A percentile compares a stretch with the other conserved stretches of the same genome.
Evolutionary conservation across 371 early-diverging fungal genomes (phyloP).

Genomic region (Haplosporangium sp.): DNA sequence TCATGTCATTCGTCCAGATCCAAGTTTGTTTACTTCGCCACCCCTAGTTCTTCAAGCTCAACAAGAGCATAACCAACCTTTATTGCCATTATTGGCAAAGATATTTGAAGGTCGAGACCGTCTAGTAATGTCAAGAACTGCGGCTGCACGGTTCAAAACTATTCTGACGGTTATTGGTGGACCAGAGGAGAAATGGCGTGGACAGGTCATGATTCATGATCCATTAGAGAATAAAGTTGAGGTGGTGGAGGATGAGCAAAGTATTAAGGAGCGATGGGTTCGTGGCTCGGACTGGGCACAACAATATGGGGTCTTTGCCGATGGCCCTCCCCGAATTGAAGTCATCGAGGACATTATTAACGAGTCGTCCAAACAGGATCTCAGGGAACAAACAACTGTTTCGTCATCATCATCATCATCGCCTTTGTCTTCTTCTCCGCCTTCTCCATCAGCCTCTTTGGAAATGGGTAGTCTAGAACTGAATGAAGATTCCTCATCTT

Average conservation of each 20-base stretch:
- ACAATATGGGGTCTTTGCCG: constrained; percentile 31
- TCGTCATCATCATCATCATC: background rate
- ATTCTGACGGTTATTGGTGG: constrained; percentile 46
- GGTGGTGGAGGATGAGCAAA: constrained; percentile 13
- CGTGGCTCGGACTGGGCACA: constrained; percentile 44
- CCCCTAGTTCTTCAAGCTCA: constrained; percentile 45
- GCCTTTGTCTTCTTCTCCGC: background rate
- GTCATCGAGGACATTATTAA: constrained; percentile 37
- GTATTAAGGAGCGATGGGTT: constrained; percentile 41
- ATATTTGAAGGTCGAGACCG: constrained; percentile 40
- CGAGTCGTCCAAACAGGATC: background rate
- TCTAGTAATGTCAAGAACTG: constrained; percentile 35
- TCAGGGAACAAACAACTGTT: background rate
- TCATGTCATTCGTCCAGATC: constrained; percentile 37
- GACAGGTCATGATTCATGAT: constrained; percentile 37
- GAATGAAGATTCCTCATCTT: background rate
- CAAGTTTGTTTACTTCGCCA: constrained; percentile 34
- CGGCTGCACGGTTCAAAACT: constrained; percentile 31
- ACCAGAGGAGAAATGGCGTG: constrained; percentile 51
- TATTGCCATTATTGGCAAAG: constrained; percentile 41
- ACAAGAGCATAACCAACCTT: constrained; percentile 39
- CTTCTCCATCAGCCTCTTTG: background rate
- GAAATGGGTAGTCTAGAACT: background rate
- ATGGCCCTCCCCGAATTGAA: constrained; percentile 43
- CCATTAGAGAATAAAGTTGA: constrained; percentile 10